These are phyloP conservation scores for Colletotrichum sp. DNA, from an alignment of 2,329 filamentous ascomycete genomes.

Conservation along the genomic window DNA sequence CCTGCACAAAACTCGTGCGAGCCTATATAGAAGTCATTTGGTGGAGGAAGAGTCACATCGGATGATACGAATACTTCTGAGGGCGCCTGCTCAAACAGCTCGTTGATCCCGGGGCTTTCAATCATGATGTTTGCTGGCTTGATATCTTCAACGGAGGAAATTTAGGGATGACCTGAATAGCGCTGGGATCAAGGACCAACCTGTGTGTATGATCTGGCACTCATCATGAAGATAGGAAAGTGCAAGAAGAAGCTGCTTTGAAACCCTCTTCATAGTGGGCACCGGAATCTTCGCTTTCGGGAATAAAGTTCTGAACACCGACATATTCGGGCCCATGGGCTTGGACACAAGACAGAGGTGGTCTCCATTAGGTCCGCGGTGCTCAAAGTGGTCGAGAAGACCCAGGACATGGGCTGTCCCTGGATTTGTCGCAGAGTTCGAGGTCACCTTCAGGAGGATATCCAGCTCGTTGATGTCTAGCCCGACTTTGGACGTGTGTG, in stretches of 20 bases:
- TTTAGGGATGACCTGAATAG: fast-evolving
- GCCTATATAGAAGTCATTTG: not conserved
- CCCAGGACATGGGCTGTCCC: not conserved
- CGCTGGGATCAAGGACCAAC: fast-evolving
- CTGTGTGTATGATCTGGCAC: not conserved
- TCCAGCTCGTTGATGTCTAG: not conserved
- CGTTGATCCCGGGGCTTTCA: not conserved
- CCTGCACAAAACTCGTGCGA: not conserved
- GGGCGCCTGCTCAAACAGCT: not conserved
- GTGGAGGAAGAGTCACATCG: not conserved
- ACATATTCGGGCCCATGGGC: not conserved
- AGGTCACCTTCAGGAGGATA: fast-evolving
- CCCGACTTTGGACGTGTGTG: fast-evolving
- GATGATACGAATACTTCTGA: not conserved
- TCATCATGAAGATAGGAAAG: not conserved
- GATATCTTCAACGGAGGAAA: not conserved
- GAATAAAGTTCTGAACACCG: not conserved
- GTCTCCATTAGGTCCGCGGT: not conserved
- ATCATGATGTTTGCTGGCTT: not conserved
- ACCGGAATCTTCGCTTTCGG: not conserved
- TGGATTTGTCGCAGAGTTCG: not conserved
- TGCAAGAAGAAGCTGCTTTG: not conserved
- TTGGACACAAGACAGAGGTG: not conserved
- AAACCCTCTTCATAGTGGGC: not conserved
- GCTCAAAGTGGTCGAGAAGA: not conserved